Evolutionary conservation across 257 asterid genomes (phyloP).

Genomic region (Solanum tarapatanum): DNA sequence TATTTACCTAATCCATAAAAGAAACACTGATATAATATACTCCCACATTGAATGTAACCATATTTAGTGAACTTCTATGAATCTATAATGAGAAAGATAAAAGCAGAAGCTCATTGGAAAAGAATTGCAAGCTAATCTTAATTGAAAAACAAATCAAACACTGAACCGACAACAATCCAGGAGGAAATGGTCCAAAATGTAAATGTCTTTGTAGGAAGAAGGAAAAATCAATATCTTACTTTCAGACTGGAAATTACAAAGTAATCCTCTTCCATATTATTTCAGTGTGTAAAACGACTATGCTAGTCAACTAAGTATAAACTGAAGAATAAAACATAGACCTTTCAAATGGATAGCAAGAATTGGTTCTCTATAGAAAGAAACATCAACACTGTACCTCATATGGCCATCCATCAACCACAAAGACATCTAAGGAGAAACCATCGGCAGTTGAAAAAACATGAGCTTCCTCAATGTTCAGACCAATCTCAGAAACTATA

Average conservation of each 20-base stretch:
- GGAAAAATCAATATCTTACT: not conserved
- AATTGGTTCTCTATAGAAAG: not conserved
- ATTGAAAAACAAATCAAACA: not conserved
- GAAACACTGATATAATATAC: not conserved
- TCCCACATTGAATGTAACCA: not conserved
- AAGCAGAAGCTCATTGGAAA: not conserved
- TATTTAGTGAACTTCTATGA: not conserved
- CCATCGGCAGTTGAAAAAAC: constrained; percentile 49
- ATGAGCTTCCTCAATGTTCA: constrained; percentile 52
- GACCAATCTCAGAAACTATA: constrained; percentile 37
- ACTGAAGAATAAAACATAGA: not conserved
- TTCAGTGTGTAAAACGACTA: not conserved
- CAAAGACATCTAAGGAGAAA: constrained; percentile 43
- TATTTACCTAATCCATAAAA: not conserved
- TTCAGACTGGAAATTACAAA: not conserved
- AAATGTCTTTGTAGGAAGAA: not conserved
- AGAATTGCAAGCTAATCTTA: not conserved
- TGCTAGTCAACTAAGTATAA: not conserved
- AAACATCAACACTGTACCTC: constrained; percentile 15
- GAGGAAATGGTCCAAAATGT: not conserved
- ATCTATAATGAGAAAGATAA: not conserved
- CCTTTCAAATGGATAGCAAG: not conserved
- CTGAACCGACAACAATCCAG: not conserved
- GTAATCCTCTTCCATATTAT: not conserved
- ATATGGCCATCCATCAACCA: constrained; percentile 45